Percentiles rank a stretch among this genome's conserved stretches.
These are phyloP conservation scores for Eremothecium cymbalariae DNA, from an alignment of 1,139 yeast species.

Conservation along the genomic window DNA sequence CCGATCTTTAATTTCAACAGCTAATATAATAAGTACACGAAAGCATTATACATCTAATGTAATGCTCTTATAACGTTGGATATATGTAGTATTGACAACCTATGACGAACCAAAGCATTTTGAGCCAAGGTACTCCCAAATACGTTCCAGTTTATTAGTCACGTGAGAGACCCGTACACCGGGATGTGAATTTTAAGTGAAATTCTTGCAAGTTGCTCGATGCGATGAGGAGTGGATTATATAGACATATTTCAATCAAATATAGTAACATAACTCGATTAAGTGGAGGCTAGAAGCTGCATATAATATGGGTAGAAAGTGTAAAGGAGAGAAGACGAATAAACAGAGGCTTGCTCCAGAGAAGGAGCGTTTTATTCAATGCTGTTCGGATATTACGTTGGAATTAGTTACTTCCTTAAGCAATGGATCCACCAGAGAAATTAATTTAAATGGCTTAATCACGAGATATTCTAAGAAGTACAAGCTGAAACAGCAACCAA, in stretches of 20 bases:
- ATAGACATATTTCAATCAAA: not conserved
- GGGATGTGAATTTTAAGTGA: too few species aligned
- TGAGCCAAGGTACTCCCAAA: too few species aligned
- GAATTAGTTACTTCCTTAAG: slow-evolving; percentile 75
- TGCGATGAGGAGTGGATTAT: not conserved
- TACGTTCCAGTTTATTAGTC: too few species aligned
- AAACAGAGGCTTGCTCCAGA: slow-evolving; percentile 70
- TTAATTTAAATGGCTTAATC: slow-evolving; percentile 84
- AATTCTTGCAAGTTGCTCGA: too few species aligned
- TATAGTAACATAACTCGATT: too few species aligned
- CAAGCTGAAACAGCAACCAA: slow-evolving; percentile 84
- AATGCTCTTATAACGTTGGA: too few species aligned
- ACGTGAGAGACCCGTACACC: too few species aligned
- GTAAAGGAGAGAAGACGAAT: slow-evolving; percentile 33
- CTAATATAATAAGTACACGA: too few species aligned
- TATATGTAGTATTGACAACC: too few species aligned
- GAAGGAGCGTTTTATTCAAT: slow-evolving; percentile 84
- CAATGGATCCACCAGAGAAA: slow-evolving; percentile 53
- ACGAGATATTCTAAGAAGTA: slow-evolving; percentile 82
- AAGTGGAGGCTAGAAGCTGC: not conserved
- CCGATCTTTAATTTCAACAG: too few species aligned
- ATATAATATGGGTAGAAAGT: slow-evolving; percentile 30
- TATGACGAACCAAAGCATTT: too few species aligned
- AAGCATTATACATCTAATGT: too few species aligned
- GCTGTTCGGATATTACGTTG: slow-evolving; percentile 86